Evolutionary conservation across 2,329 filamentous ascomycete genomes (phyloP), one percentile per base, ranked within the genome.

Genomic region (Colletotrichum sojae): DNA sequence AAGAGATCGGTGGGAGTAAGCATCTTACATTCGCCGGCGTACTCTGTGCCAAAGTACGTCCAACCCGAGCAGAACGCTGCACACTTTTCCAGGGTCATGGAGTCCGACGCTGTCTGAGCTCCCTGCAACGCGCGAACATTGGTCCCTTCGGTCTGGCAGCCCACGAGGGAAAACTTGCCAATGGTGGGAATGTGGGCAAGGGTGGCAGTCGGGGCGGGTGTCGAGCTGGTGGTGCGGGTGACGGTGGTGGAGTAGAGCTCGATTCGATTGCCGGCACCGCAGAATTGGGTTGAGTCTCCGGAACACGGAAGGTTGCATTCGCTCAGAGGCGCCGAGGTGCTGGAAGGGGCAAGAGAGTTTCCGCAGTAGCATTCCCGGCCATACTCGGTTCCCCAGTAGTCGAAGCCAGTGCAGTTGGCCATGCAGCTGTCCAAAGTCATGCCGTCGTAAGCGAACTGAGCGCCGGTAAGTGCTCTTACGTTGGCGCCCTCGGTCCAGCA

Each of bases 401-500:
- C 76, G 73, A 81, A 87, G 1, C 77, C 78, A 2, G 79, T 80
- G 77, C 85, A 87, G 75, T 82, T 84, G 2, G 71, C 70, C 77
- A 81, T 79, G 74, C 85, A 87, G 49, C 76, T 79, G 64, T 86
- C 84, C 10, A 86, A 75, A 2, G 85, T 87, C 84, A 87, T 86
- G 22, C 77, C 77, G 46, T 86, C 83, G 70, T 84, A 82, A 20
- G 81, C 82, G 57, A 81, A 83, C 5, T 76, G 71, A 4, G 77
- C 78, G 22, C 77, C 82, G 16, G 70, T 64, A 6, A 88, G 78
- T 5, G 86, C 85, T n/a, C 86, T 82, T 12, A 80, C 80, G 8
- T 83, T 83, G 13, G 79, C 80, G 63, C 79, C 73, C 71, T 88
- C 86, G 31, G 80, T 82, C 74, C 86, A 91, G 80, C 91, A 93